Base-by-base conservation (phyloP, 2,329 filamentous ascomycete species). In the Sarocladiaceae sp. region DNA sequence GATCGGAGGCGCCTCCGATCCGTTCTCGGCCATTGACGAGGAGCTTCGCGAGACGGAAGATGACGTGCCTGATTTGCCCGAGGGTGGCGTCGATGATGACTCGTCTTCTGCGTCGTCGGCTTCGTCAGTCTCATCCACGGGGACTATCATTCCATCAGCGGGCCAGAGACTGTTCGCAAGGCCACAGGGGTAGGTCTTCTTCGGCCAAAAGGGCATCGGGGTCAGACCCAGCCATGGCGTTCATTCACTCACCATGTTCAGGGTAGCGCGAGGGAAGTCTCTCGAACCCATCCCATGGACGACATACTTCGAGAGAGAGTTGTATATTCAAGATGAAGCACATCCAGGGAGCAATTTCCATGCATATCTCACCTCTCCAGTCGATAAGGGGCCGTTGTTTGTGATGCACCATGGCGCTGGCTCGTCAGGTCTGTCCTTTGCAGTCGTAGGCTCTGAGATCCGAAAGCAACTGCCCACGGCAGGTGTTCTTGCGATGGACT, bases 321-420 rank as follows among this genome's bases (percentile, higher is more conserved):
- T 97, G 45, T 88, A 80, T 56, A 72, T 97, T 42, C 70, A 76
- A 46, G 67, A 70, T 43, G 60, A 66, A 39, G 56, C 64, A 27
- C 61, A 62, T 10, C 56, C 61, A 11, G 52, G 67, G 18, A 76
- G 88, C 33, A 78, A 72, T 43, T 85, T 90, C 58, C 93, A 98
- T 68, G 86, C 80, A 46, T 97, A 97, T 62, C 72, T 97, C 33
- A 95, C 82, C 16, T 88, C 89, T 1, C 90, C 91, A 7, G 74
- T 75, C 33, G 81, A 75, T 29, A 75, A 76, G 49, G 87, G 85
- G 0, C 89, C 91, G 0, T 71, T 98, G 4, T 90, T 98, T 63
- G 84, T 97, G 48, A 88, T 86, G 66, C 93, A 98, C 60, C 93
- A 98, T 65, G 93, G 93, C 31, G 93, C 88, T 32, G 93, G 93